phyloP scores from a whole-genome alignment of 805 yeast species.

The Cyberlindnera amylophila region DNA sequence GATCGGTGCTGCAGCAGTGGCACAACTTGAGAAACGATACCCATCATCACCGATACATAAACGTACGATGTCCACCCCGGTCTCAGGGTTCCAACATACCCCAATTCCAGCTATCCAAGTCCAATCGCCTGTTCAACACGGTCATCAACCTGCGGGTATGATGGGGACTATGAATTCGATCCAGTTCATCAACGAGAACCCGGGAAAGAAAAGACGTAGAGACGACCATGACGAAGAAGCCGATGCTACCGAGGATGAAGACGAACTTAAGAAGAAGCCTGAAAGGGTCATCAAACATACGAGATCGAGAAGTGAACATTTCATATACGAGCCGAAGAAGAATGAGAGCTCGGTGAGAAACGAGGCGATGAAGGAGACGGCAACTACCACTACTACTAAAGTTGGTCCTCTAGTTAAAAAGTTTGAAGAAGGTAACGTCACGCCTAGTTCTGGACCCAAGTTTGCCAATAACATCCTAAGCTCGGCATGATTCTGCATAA shows the following conservation, averaged over 20 bases:
- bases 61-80: constrained; percentile 39
- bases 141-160: no score
- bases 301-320: constrained; percentile 23
- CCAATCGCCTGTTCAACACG: constrained; percentile 14
- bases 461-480: constrained; percentile 25
- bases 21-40: constrained; percentile 34
- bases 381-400: neutral
- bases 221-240: constrained; percentile 20
- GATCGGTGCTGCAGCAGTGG: constrained; percentile 70
- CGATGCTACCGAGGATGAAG: constrained; percentile 18
- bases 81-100: constrained; percentile 4
- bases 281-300: constrained; percentile 16
- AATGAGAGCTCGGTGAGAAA: neutral
- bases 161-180: constrained; percentile 27
- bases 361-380: neutral
- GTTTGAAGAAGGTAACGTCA: constrained; percentile 6
- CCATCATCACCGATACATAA: constrained; percentile 31
- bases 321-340: constrained; percentile 3
- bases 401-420: constrained; percentile 11
- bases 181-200: constrained; percentile 29
- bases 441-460: constrained; percentile 22
- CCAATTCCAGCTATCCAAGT: constrained; percentile 1
- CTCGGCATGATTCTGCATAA: constrained; percentile 12
- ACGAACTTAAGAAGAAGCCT: neutral
- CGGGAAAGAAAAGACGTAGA: constrained; percentile 27